Evolutionary conservation across 2,329 filamentous ascomycete species (phyloP).

Genomic region (Fusarium scirpi): DNA sequence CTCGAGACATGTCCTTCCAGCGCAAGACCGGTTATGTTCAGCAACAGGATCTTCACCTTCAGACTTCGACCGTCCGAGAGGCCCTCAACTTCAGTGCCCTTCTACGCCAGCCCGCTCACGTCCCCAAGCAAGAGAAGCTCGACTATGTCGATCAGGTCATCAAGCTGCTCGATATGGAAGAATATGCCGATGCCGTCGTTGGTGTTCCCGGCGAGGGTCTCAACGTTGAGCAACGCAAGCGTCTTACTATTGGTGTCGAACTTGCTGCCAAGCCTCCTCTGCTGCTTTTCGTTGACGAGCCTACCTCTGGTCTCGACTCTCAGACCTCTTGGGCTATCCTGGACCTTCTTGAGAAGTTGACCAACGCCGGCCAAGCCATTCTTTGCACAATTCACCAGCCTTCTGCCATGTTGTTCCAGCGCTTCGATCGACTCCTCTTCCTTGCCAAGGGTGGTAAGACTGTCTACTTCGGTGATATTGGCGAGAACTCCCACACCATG

Average conservation of each 20-base stretch:
- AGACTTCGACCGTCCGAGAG: conserved; percentile 88
- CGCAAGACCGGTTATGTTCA: conserved; percentile 93
- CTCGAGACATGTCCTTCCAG: conserved; percentile 85
- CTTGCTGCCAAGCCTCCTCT: conserved; percentile 91
- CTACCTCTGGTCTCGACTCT: conserved; percentile 91
- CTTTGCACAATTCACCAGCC: conserved; percentile 98
- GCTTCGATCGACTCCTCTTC: conserved; percentile 86
- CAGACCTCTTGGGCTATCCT: conserved; percentile 95
- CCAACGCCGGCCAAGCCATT: conserved; percentile 89
- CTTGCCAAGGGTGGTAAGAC: conserved; percentile 80
- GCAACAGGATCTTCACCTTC: conserved; percentile 89
- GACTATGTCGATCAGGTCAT: conserved; percentile 93
- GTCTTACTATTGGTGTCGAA: conserved; percentile 95
- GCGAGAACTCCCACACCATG: conserved; percentile 74
- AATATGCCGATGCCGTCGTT: conserved; percentile 90
- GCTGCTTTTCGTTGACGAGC: conserved; percentile 93
- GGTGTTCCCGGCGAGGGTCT: conserved; percentile 90
- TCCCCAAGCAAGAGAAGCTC: conserved; percentile 81
- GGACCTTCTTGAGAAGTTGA: conserved; percentile 87
- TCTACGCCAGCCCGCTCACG: conserved; percentile 82
- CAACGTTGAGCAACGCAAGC: conserved; percentile 77
- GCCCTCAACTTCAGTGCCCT: conserved; percentile 87
- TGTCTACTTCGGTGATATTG: conserved; percentile 86
- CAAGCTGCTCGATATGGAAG: conserved; percentile 88
- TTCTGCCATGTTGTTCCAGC: conserved; percentile 94